Evolutionary conservation across 129 eudicot species (phyloP), one percentile per base, ranked within the genome.

Genomic region (Solidago caesia): DNA sequence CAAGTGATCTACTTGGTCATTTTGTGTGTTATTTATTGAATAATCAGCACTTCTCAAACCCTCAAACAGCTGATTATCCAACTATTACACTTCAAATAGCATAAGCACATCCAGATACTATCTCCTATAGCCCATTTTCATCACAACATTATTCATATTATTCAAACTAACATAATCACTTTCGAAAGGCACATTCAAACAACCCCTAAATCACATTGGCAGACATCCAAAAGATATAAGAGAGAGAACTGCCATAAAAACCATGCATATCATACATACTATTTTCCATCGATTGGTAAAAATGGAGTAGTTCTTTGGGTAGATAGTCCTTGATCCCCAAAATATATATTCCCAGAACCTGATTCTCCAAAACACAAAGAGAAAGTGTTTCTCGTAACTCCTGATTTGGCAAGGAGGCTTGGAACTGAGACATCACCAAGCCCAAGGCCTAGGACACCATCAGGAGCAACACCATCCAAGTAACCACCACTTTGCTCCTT

Each of bases 391-490:
- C 74, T 72, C 41, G 85, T 79, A 52, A 85, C 71, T 71, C 97
- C 99, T 45, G 92, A 81, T 87, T 89, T 87, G 8, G 97, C 94
- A 79, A 95, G 90, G 65, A 82, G 65, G 85, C 92, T 95, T 71
- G 96, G 96, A 53, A 95, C 94, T 58, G 99, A 91, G 61, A 89
- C 81, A 12, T 91, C 88, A 5, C 94, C 91, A 52, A 84, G 82
- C 67, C 99, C 99, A 57, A 95, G 86, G 68, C 99, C 99, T 84
- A 95, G 73, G 41, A 95, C 79, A 77, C 99, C 99, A 82, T 95
- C 99, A 64, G 99, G 99, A 53, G 99, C 99, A 72, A 95, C 80
- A 78, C 99, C 99, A 25, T 83, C 85, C 78, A 95, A 80, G 87
- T 95, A 95, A 66, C 84, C 88, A 82, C 99, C 99, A 79, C 89